Evolutionary conservation across 768 basidiomycete genomes (phyloP), one percentile per base, ranked within the genome.

Genomic region (Mycena pura): DNA sequence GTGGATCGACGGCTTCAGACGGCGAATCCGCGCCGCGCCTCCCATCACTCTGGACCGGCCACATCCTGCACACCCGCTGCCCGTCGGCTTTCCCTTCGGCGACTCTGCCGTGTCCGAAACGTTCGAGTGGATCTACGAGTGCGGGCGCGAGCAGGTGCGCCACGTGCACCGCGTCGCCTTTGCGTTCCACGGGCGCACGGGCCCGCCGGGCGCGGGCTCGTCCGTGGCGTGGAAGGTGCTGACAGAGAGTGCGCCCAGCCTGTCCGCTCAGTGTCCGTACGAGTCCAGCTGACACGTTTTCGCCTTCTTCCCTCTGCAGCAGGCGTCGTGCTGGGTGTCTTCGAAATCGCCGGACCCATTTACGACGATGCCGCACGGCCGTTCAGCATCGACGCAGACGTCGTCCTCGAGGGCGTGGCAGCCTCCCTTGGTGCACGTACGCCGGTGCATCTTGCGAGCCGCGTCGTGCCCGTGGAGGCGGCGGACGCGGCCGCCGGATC

Each of bases 71-170:
- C 28, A 58, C 31, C 45, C 50, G 14, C 47, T 63, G 14, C 57
- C 62, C 8, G 5, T n/a, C 19, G 51, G 32, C 19, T 64, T 64
- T n/a, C 62, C 62, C 3, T 39, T 59, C 46, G 57, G 31, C n/a
- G 19, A 49, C 14, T 58, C 55, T 34, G 14, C 22, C 7, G 7
- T 59, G 27, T 28, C 45, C 21, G 6, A 34, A 1, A 13, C 7
- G 2, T 64, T 59, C 40, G 50, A 49, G 8, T 64, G 62, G 62
- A 45, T 55, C 5, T 57, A 64, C 29, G 57, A 49, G n/a, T 58
- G 59, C 9, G 51, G 38, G 5, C 6, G 24, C 11, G 45, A 58
- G 11, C 32, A 51, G 15, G 15, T 58, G 0, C 56, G 57, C 24
- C 62, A 64, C 48, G 22, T 21, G 24, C 24, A 49, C 40, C 4